Conservation (phyloP, 179 eudicot species). For the Silene coronaria region DNA sequence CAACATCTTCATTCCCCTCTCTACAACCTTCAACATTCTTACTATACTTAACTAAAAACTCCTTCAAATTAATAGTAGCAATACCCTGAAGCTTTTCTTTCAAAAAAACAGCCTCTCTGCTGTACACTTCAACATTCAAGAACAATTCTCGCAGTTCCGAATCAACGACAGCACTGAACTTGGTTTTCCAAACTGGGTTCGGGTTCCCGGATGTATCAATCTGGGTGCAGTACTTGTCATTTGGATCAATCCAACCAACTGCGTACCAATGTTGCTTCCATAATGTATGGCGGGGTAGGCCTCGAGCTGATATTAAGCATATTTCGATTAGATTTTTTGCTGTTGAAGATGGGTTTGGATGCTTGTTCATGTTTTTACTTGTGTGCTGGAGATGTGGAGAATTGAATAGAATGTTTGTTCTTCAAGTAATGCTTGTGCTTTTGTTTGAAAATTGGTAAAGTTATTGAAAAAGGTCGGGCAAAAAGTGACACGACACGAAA, state of each 20-base stretch:
- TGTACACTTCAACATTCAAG: no score
- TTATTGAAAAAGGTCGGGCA: neutral
- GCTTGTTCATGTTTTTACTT: slow-evolving; percentile 19
- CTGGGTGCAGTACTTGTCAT: slow-evolving; percentile 64
- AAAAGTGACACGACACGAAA: no score
- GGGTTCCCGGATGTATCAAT: slow-evolving; percentile 60
- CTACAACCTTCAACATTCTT: slow-evolving; percentile 29
- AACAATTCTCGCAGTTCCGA: no score
- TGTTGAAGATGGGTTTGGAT: slow-evolving; percentile 25
- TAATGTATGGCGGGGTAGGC: slow-evolving; percentile 49
- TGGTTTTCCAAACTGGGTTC: slow-evolving; percentile 71
- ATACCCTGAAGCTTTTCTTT: no score
- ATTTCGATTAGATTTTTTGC: slow-evolving; percentile 61
- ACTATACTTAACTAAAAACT: no score
- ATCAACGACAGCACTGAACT: slow-evolving; percentile 43
- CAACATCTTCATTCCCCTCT: slow-evolving; percentile 49
- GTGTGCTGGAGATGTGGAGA: slow-evolving; percentile 1
- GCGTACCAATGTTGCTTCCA: slow-evolving; percentile 83
- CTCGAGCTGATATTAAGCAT: slow-evolving; percentile 68
- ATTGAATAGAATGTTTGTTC: no score
- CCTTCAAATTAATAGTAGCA: no score
- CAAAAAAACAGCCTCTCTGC: no score
- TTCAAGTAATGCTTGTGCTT: neutral
- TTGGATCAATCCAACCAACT: slow-evolving; percentile 80
- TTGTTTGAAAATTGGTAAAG: slow-evolving; percentile 31